phyloP scores from a whole-genome alignment of 2,329 filamentous ascomycete species.

The Zymoseptoria tritici region DNA sequence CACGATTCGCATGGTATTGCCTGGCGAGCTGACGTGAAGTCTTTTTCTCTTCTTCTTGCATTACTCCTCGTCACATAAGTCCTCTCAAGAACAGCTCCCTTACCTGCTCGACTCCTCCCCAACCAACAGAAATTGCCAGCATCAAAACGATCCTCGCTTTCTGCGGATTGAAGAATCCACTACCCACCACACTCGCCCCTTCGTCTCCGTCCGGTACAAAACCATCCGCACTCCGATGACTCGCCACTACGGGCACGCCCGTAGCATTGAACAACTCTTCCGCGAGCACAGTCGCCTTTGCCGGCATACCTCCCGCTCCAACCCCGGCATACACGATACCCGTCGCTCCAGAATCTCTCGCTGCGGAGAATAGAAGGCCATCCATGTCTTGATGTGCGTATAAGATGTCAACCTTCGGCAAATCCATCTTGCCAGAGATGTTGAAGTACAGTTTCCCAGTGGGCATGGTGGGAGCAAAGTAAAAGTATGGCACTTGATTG shows the following conservation, averaged over 20 bases:
- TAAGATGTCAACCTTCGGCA: conserved; percentile 51
- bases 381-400: conserved; percentile 47
- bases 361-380: conserved; percentile 40
- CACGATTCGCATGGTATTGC: too few species aligned
- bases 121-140: conserved; percentile 23
- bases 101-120: too few species aligned
- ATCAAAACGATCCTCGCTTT: conserved; percentile 49
- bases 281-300: conserved; percentile 34
- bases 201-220: conserved; percentile 37
- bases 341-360: conserved; percentile 44
- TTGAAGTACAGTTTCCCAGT: conserved; percentile 41
- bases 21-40: too few species aligned
- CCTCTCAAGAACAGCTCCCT: neutral
- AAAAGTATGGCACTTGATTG: conserved; percentile 53
- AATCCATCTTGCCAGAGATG: conserved; percentile 28
- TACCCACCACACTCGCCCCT: conserved; percentile 32
- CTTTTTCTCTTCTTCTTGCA: too few species aligned
- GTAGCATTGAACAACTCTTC: conserved; percentile 40
- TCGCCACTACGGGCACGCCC: conserved; percentile 45
- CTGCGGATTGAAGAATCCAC: conserved; percentile 49
- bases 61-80: too few species aligned
- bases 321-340: conserved; percentile 51
- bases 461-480: conserved; percentile 47
- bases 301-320: conserved; percentile 47
- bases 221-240: conserved; percentile 46